phyloP scores from a whole-genome alignment of 2,329 filamentous ascomycete species.

The Ophiostoma sp. region DNA sequence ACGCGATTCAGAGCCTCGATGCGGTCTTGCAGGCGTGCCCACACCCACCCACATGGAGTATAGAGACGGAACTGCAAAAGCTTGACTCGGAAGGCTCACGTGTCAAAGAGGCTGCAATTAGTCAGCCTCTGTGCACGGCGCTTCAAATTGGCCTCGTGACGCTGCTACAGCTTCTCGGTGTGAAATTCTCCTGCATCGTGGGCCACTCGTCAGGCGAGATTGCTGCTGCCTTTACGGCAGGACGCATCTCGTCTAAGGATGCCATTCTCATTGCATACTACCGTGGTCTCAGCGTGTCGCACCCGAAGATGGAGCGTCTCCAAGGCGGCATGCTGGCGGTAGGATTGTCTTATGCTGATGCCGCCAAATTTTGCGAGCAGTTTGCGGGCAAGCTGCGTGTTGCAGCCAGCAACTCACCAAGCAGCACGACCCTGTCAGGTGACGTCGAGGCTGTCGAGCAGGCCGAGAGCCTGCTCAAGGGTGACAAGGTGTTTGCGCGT shows the following conservation, averaged over 20 bases:
- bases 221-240: constrained; percentile 32
- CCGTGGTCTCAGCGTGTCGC: constrained; percentile 23
- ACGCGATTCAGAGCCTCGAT: constrained; percentile 35
- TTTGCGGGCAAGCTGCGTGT: constrained; percentile 15
- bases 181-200: constrained; percentile 29
- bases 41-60: constrained; percentile 17
- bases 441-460: constrained; percentile 26
- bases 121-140: constrained; percentile 32
- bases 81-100: constrained; percentile 14
- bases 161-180: constrained; percentile 28
- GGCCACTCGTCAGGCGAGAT: constrained; percentile 38
- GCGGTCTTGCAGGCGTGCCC: constrained; percentile 28
- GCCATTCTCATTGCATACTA: constrained; percentile 28
- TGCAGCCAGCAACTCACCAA: constrained; percentile 24
- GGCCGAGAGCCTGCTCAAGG: constrained; percentile 29
- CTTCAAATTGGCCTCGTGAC: constrained; percentile 33
- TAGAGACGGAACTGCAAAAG: constrained; percentile 19
- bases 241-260: constrained; percentile 25
- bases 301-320: constrained; percentile 16
- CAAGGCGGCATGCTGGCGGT: constrained; percentile 41
- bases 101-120: constrained; percentile 22
- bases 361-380: constrained; percentile 33
- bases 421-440: constrained; percentile 43
- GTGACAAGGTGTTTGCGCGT: constrained; percentile 28
- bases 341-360: constrained; percentile 33